These are phyloP conservation scores for Jasminum sambac DNA, from an alignment of 257 asterid genomes.

Conservation along the genomic window DNA sequence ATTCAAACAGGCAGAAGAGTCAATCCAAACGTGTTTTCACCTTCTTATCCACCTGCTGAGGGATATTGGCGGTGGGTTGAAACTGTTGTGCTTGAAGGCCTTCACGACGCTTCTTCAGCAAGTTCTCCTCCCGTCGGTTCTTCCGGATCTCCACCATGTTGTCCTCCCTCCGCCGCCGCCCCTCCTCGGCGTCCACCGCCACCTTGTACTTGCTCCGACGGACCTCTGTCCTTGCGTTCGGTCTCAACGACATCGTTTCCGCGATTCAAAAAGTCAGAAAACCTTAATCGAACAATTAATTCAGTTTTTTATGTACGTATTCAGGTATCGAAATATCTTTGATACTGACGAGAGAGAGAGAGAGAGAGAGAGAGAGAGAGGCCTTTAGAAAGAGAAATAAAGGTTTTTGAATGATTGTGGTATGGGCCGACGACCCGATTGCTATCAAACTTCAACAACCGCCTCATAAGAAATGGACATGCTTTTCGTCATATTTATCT, in stretches of 20 bases:
- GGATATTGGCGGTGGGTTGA: constrained; percentile 44
- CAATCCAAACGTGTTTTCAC: constrained; percentile 29
- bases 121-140: constrained; percentile 78
- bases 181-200: constrained; percentile 96
- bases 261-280: neutral
- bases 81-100: constrained; percentile 77
- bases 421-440: neutral
- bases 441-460: neutral
- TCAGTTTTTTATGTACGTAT: neutral
- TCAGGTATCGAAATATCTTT: constrained; percentile 3
- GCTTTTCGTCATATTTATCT: constrained; percentile 26
- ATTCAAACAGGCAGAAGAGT: neutral
- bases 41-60: constrained; percentile 75
- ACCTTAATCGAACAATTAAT: neutral
- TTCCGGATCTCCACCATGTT: constrained; percentile 98
- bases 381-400: too few relatives aligned
- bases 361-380: constrained; percentile 7
- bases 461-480: neutral
- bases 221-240: constrained; percentile 74
- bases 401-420: neutral
- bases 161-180: constrained; percentile 90
- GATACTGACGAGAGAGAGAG: constrained; percentile 30
- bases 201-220: constrained; percentile 97
- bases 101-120: constrained; percentile 93
- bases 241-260: constrained; percentile 83